Percentiles rank a stretch among this genome's conserved stretches.
These are phyloP conservation scores for Gautieria morchelliformis DNA, from an alignment of 768 basidiomycete genomes.

Conservation along the genomic window DNA sequence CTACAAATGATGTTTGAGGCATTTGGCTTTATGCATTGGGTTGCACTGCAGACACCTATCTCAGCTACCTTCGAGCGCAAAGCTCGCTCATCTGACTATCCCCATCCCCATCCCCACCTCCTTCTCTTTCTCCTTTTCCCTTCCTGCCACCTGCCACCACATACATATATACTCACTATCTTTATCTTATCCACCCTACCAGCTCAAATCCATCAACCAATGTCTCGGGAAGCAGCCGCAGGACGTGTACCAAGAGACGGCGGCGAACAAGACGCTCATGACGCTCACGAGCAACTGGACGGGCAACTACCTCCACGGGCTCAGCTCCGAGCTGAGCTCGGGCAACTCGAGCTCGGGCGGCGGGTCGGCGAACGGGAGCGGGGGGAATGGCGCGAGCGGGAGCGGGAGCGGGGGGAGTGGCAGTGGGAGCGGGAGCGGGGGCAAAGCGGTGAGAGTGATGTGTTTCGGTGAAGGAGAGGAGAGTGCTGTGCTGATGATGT, in stretches of 20 bases:
- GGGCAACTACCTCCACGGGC: not conserved
- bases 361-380: not conserved
- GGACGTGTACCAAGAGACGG: conserved; percentile 31
- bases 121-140: too few species aligned
- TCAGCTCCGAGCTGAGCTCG: not conserved
- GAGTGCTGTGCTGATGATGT: too few species aligned
- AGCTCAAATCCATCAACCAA: conserved; percentile 14
- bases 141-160: too few species aligned
- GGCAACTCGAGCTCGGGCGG: too few species aligned
- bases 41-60: not conserved
- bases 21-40: too few species aligned
- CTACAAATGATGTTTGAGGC: too few species aligned
- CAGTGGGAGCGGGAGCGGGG: too few species aligned
- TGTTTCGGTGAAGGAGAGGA: too few species aligned
- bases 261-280: not conserved
- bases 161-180: not conserved
- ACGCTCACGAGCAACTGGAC: not conserved
- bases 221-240: conserved; percentile 13
- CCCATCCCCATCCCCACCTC: too few species aligned
- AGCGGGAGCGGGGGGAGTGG: too few species aligned
- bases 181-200: not conserved
- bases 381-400: not conserved
- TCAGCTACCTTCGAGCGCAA: not conserved
- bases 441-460: too few species aligned
- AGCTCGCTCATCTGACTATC: not conserved